Conservation (phyloP, 1,284 basidiomycete genomes). For the Apiotrichum veenhuisii region DNA sequence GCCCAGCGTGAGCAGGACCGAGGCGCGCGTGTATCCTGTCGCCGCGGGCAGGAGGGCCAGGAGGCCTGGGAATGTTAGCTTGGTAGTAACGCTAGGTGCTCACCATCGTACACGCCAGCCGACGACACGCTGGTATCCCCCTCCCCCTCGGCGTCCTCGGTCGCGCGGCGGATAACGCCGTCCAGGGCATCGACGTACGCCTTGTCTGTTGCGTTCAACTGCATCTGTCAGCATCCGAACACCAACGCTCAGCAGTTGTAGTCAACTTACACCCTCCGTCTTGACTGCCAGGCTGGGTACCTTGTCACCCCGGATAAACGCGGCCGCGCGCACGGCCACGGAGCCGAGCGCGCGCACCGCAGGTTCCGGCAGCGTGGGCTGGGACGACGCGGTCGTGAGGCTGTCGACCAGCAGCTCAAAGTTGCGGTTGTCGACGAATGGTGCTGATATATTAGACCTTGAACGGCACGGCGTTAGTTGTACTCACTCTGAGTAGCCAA, state of each 20-base stretch:
- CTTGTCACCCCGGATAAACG: slow-evolving; percentile 5
- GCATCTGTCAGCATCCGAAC: too few species aligned
- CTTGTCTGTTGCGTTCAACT: slow-evolving; percentile 2
- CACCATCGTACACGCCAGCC: slow-evolving; percentile 1
- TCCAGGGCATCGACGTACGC: slow-evolving; percentile 8
- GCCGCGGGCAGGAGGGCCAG: background rate
- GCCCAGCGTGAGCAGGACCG: slow-evolving; percentile 2
- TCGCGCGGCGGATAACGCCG: slow-evolving; percentile 2
- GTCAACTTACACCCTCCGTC: background rate
- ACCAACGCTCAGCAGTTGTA: background rate
- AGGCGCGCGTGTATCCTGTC: background rate
- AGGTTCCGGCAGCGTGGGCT: slow-evolving; percentile 3
- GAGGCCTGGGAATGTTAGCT: background rate
- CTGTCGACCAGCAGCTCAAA: slow-evolving; percentile 10
- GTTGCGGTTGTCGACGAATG: slow-evolving; percentile 19
- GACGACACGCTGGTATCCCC: background rate
- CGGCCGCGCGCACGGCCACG: slow-evolving; percentile 1
- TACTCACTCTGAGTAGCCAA: slow-evolving; percentile 1
- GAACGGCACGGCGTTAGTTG: too few species aligned
- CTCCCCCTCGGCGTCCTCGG: background rate
- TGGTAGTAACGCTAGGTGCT: background rate
- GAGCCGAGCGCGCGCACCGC: slow-evolving; percentile 8
- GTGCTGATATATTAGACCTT: background rate
- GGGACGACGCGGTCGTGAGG: background rate
- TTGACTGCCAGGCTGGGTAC: background rate